Evolutionary conservation across 805 yeast genomes (phyloP).

Genomic region (Starmerella kuoi): DNA sequence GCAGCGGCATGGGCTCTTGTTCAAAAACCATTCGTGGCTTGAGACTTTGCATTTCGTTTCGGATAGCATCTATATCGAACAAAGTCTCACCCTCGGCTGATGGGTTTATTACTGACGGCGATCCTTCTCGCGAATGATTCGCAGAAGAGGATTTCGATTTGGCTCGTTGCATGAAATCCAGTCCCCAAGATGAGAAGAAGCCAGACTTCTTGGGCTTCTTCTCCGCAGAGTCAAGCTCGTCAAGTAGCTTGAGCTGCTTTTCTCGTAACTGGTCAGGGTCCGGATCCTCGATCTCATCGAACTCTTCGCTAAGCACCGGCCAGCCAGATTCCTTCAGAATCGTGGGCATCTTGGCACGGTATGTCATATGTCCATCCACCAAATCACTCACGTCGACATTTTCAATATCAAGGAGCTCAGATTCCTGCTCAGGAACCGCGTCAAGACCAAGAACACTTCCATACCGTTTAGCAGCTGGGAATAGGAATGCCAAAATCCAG

Average conservation of each 20-base stretch:
- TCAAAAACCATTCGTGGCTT: slow-evolving; percentile 25
- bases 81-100: slow-evolving; percentile 31
- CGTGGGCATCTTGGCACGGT: slow-evolving; percentile 85
- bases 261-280: slow-evolving; percentile 78
- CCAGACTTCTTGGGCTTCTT: slow-evolving; percentile 29
- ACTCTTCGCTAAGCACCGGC: slow-evolving; percentile 79
- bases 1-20: slow-evolving; percentile 13
- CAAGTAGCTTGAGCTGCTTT: slow-evolving; percentile 59
- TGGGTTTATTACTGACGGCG: not conserved
- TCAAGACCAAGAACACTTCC: slow-evolving; percentile 85
- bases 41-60: slow-evolving; percentile 28
- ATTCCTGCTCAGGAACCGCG: slow-evolving; percentile 36
- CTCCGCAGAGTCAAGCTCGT: slow-evolving; percentile 42
- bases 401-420: slow-evolving; percentile 36
- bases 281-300: slow-evolving; percentile 90
- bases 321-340: slow-evolving; percentile 57
- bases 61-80: slow-evolving; percentile 33
- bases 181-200: slow-evolving; percentile 29
- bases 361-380: slow-evolving; percentile 96
- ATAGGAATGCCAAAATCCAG: slow-evolving; percentile 91
- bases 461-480: slow-evolving; percentile 90
- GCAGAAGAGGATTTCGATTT: slow-evolving; percentile 20
- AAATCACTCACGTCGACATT: slow-evolving; percentile 76
- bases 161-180: slow-evolving; percentile 46
- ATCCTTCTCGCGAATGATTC: slow-evolving; percentile 25